These are phyloP conservation scores for Ganoderma leucocontextum DNA, from an alignment of 1,284 basidiomycete genomes.

Conservation along the genomic window DNA sequence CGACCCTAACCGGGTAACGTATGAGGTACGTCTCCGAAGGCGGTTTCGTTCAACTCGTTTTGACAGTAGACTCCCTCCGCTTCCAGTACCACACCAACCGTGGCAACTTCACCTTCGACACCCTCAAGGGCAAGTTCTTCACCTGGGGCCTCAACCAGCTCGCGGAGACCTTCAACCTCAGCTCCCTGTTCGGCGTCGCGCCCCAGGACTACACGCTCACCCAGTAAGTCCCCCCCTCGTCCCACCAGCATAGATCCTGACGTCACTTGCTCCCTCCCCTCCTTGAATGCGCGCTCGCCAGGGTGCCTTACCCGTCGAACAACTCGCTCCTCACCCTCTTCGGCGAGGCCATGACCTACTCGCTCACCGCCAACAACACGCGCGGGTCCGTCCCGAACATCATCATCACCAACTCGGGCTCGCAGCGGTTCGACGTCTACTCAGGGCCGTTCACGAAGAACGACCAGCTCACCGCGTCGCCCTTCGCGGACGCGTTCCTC, in stretches of 20 bases:
- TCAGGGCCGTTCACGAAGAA: slow-evolving; percentile 78
- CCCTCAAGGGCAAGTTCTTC: slow-evolving; percentile 57
- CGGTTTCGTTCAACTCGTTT: background rate
- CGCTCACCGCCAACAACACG: slow-evolving; percentile 68
- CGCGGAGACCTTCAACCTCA: slow-evolving; percentile 61
- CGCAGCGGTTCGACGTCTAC: slow-evolving; percentile 79
- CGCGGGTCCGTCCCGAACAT: slow-evolving; percentile 67
- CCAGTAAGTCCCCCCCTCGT: slow-evolving; percentile 35
- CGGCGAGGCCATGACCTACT: slow-evolving; percentile 62
- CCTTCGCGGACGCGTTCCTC: slow-evolving; percentile 67
- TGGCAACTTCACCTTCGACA: slow-evolving; percentile 62
- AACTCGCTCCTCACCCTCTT: slow-evolving; percentile 70
- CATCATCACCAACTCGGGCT: slow-evolving; percentile 78
- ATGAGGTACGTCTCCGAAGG: slow-evolving; percentile 53
- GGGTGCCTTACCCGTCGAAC: slow-evolving; percentile 72
- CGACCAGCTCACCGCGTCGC: slow-evolving; percentile 78
- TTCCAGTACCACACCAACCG: slow-evolving; percentile 63
- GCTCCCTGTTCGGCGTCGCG: slow-evolving; percentile 67
- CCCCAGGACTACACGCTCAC: slow-evolving; percentile 77
- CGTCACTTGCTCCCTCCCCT: too few relatives aligned
- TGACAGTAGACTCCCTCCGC: slow-evolving; percentile 3
- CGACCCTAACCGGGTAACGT: slow-evolving; percentile 78
- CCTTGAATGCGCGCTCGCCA: slow-evolving; percentile 33
- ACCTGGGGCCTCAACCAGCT: slow-evolving; percentile 63
- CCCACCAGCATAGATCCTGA: background rate